Base-by-base conservation (phyloP, 2,329 filamentous ascomycete genomes). In the Aspergillus fischeri region DNA sequence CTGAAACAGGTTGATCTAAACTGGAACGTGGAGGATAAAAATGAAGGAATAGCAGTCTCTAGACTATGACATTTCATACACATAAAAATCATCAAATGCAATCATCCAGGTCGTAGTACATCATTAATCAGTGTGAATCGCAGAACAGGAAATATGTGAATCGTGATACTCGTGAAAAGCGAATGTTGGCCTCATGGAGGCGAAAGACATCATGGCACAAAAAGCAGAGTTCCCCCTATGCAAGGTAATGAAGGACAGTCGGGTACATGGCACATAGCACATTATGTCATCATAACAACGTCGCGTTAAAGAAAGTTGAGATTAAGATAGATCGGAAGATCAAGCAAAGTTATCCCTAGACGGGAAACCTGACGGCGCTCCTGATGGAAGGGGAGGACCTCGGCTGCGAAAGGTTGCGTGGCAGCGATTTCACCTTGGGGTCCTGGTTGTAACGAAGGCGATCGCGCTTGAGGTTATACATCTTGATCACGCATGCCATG, bases 391-490 rank as follows among this genome's bases (percentile, higher is more conserved):
- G 29, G 27, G 29, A 27, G 3, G 51, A 48, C 11, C 61, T 51
- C 3, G 62, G 61, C 54, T 64, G 62, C 14, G 62, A 64, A 8
- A 64, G 28, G 14, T 58, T 59, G 9, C 62, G 57, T 10, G 62
- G 62, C 41, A 64, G 47, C 3, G 59, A 57, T 38, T 61, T 48
- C 4, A 60, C 57, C 51, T 63, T 64, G 3, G 58, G 61, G 50
- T 64, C 62, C 53, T 62, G 62, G 29, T 62, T 63, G 14, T 58
- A 59, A 5, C 61, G 57, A 42, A 64, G 50, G 6, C 62, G 61
- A 21, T 64, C 62, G 1, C 62, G 54, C 53, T 64, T 64, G 27
- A 64, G 50, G 25, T 62, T 64, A 25, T 60, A 64, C 27, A 64
- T 42, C 38, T 58, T 57, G 45, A 64, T 54, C 61, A 64, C 59